Conservation (phyloP, 257 asterid genomes). For the Penstemon newberryi region DNA sequence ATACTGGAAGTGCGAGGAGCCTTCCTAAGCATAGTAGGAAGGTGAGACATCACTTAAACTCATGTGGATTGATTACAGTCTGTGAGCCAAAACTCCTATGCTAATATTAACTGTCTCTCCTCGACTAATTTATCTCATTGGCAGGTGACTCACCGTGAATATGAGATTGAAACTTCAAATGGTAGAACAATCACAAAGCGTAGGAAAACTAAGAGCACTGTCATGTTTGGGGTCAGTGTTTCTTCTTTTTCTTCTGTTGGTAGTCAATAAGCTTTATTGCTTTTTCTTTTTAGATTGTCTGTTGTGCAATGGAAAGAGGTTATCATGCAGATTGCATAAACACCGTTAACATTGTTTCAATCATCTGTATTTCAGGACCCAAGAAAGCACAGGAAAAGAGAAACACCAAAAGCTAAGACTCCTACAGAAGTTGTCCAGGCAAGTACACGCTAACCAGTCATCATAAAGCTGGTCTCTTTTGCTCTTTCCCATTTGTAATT, state of each 20-base stretch:
- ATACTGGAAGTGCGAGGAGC: constrained; percentile 43
- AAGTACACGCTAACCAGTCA: constrained; percentile 32
- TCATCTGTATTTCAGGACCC: constrained; percentile 54
- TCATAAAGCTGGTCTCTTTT: constrained; percentile 18
- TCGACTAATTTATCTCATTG: constrained; percentile 25
- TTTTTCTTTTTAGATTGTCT: not conserved
- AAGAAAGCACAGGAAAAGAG: constrained; percentile 57
- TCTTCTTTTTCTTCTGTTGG: constrained; percentile 18
- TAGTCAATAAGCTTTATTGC: not conserved
- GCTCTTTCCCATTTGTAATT: not conserved
- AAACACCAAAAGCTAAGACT: constrained; percentile 65
- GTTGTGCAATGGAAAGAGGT: not conserved
- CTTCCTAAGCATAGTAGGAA: constrained; percentile 83
- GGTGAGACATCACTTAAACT: constrained; percentile 46
- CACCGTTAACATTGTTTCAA: constrained; percentile 20
- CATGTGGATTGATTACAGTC: constrained; percentile 8
- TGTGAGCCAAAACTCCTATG: constrained; percentile 11
- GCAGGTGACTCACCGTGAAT: constrained; percentile 91
- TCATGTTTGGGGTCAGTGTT: constrained; percentile 84
- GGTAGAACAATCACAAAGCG: constrained; percentile 90
- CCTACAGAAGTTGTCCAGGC: constrained; percentile 59
- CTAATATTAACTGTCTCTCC: constrained; percentile 21
- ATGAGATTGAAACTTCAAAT: constrained; percentile 90
- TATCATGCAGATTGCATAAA: constrained; percentile 19
- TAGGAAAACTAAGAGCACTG: constrained; percentile 83